A percentile compares a stretch with the other conserved stretches of the same genome.
Evolutionary conservation across 2,329 filamentous ascomycete species (phyloP).

Genomic region (Rhinocladiella mackenziei): DNA sequence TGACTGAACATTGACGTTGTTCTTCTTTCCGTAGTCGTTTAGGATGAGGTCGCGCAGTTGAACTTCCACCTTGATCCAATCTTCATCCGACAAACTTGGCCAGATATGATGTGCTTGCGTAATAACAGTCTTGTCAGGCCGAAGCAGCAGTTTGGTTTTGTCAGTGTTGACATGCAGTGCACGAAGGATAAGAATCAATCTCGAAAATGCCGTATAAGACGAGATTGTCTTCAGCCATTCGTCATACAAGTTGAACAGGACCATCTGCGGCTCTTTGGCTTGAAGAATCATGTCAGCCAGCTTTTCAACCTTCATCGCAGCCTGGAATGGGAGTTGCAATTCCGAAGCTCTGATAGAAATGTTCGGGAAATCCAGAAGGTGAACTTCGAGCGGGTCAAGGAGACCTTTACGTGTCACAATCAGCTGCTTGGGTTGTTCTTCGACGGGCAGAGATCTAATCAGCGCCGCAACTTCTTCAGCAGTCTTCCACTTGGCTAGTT

Average conservation of each 20-base stretch:
- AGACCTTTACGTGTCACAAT: constrained; percentile 98
- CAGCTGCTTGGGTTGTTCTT: constrained; percentile 97
- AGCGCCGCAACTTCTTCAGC: constrained; percentile 98
- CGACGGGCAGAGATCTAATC: constrained; percentile 89
- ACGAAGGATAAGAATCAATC: constrained; percentile 86
- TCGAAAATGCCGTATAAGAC: constrained; percentile 96
- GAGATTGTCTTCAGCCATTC: constrained; percentile 99
- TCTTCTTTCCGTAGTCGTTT: constrained; percentile 99
- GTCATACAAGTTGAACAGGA: constrained; percentile 97
- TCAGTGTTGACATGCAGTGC: constrained; percentile 96
- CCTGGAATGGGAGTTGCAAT: constrained; percentile 95
- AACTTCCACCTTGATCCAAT: constrained; percentile 99
- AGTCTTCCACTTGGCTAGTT: constrained; percentile 98
- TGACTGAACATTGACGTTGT: constrained; percentile 97
- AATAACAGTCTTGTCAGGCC: constrained; percentile 96
- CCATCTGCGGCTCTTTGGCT: constrained; percentile 99
- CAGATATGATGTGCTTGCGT: constrained; percentile 99
- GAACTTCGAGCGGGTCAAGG: constrained; percentile 92
- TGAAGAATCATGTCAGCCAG: constrained; percentile 97
- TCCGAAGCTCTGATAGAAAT: constrained; percentile 98
- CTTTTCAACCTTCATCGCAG: constrained; percentile 99
- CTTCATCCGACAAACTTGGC: constrained; percentile 89
- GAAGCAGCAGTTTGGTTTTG: constrained; percentile 92
- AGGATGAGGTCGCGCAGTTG: constrained; percentile 91
- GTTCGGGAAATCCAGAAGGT: constrained; percentile 96